phyloP scores from a whole-genome alignment of 306 rosid genomes.

The Prunus fruticosa region DNA sequence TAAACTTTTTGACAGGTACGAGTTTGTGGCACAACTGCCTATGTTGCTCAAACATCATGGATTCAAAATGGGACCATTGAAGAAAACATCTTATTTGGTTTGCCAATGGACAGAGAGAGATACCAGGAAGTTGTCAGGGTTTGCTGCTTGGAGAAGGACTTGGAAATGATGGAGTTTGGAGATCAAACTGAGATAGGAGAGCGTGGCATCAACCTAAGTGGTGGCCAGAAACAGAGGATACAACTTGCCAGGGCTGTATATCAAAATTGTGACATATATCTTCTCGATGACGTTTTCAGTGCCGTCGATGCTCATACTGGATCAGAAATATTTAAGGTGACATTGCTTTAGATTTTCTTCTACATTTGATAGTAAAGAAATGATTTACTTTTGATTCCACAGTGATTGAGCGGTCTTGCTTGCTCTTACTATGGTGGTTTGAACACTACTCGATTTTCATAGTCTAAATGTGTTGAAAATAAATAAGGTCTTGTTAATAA shows the following conservation, averaged over 20 bases:
- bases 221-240: constrained; percentile 95
- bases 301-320: constrained; percentile 99
- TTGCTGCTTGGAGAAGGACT: constrained; percentile 88
- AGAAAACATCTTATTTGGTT: constrained; percentile 81
- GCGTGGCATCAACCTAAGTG: constrained; percentile 96
- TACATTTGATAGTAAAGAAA: not conserved
- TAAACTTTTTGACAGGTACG: constrained; percentile 50
- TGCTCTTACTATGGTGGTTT: not conserved
- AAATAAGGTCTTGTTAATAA: not conserved
- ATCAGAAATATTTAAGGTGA: constrained; percentile 86
- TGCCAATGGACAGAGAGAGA: constrained; percentile 66
- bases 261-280: constrained; percentile 84
- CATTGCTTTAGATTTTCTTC: not conserved
- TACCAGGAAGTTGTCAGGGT: constrained; percentile 68
- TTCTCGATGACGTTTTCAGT: constrained; percentile 92
- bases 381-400: not conserved
- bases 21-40: constrained; percentile 84
- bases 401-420: not conserved
- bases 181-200: constrained; percentile 98
- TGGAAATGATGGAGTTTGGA: constrained; percentile 91
- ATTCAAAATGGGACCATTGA: constrained; percentile 93
- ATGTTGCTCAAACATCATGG: constrained; percentile 98
- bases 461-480: not conserved
- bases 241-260: constrained; percentile 95
- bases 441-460: not conserved